These are phyloP conservation scores for Fabrea salina DNA, from an alignment of 169 alveolate species.

Conservation along the genomic window DNA sequence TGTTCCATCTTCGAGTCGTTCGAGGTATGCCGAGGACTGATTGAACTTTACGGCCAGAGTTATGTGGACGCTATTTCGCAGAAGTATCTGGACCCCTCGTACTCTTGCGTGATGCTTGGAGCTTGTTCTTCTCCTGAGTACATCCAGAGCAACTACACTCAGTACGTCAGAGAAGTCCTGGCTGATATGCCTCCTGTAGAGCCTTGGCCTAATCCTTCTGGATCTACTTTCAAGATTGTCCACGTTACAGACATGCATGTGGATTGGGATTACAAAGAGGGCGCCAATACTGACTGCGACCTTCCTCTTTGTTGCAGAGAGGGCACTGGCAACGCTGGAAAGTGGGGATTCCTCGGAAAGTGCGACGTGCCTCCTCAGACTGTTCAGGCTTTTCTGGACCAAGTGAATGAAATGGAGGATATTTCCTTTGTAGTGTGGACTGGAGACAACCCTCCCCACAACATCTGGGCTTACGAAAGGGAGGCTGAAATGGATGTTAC, in stretches of 20 bases:
- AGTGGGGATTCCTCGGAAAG: background rate
- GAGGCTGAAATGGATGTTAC: background rate
- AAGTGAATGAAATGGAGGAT: background rate
- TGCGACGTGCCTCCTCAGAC: conserved; percentile 23
- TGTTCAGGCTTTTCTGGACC: background rate
- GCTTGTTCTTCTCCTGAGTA: conserved; percentile 10
- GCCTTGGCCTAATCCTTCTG: conserved; percentile 10
- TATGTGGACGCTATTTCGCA: background rate
- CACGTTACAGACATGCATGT: conserved; percentile 76
- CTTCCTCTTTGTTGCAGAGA: conserved; percentile 71
- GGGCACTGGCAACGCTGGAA: conserved; percentile 13
- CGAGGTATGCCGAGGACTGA: background rate
- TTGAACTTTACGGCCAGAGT: background rate
- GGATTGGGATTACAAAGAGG: conserved; percentile 61
- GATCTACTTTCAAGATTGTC: conserved; percentile 50
- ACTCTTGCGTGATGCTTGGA: background rate
- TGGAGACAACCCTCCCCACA: conserved; percentile 57
- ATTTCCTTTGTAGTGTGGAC: conserved; percentile 48
- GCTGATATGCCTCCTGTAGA: conserved; percentile 28
- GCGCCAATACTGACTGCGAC: conserved; percentile 50
- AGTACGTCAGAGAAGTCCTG: conserved; percentile 27
- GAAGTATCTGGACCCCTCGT: background rate
- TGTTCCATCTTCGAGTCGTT: background rate
- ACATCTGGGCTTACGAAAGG: conserved; percentile 16
- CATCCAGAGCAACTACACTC: background rate